Base-by-base conservation (phyloP, 164 flowering plant genomes). In the Berberis thunbergii region DNA sequence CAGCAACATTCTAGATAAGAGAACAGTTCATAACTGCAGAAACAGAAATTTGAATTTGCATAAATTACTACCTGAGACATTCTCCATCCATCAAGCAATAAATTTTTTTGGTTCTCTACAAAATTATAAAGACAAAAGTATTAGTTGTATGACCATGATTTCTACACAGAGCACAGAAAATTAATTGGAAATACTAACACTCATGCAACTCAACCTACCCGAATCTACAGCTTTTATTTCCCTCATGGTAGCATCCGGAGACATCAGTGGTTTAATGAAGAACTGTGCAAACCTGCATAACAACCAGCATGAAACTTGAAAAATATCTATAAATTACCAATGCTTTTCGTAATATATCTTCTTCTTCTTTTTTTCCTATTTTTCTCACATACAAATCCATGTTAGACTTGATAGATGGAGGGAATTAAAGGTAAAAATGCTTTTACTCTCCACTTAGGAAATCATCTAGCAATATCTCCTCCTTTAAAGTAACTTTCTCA, bases 161-260 rank as follows among this genome's bases (percentile, higher is more conserved):
- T 1, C 4, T 9, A 53, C 44, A 60, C 6, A 54, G 49, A 26
- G 49, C 53, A 12, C 57, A 41, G 11, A 4, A 62, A 72, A 53
- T 5, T 13, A 41, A 46, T 6, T 1, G 5, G 39, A 39, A 38
- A 43, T 26, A 59, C 26, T 3, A 65, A 54, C 56, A 43, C 2
- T 6, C 6, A 42, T 56, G 67, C 9, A 45, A 43, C 6, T 53
- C 40, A 54, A 66, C 49, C 71, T 68, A 94, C 97, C 98, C 78
- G 98, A 93, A 78, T 93, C 97, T 66, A 93, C 98, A 11, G 97
- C 98, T 78, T 94, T 88, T 58, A 94, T 90, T 76, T 94, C 98
- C 67, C 98, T 83, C 57, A 41, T 80, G 49, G 98, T 90, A 67
- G 97, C 98, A 85, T 94, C 97, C 66, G 93, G 80, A 64, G 97